A percentile compares a stretch with the other conserved stretches of the same genome.
phyloP scores from a whole-genome alignment of 2,329 filamentous ascomycete species.

The Fusarium sp. region DNA sequence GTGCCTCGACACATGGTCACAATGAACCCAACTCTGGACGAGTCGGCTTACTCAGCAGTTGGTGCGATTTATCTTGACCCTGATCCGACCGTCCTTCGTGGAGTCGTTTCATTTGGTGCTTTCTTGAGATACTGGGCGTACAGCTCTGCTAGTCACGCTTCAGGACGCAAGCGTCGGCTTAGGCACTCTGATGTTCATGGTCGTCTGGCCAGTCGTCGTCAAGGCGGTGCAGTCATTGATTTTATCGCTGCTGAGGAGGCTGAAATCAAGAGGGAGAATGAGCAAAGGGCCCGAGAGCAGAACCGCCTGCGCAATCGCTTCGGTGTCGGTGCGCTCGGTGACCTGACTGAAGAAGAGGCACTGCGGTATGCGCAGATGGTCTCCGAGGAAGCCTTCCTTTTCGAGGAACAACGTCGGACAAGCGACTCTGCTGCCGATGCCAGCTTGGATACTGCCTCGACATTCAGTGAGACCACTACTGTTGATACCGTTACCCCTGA shows the following conservation, averaged over 20 bases:
- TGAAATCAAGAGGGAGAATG: slow-evolving; percentile 79
- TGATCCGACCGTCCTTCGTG: slow-evolving; percentile 84
- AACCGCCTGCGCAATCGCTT: slow-evolving; percentile 81
- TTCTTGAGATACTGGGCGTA: slow-evolving; percentile 94
- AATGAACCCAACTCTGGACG: slow-evolving; percentile 66
- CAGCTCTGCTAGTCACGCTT: slow-evolving; percentile 80
- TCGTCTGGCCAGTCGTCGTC: slow-evolving; percentile 59
- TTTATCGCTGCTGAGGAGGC: slow-evolving; percentile 88
- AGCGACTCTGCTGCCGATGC: slow-evolving; percentile 62
- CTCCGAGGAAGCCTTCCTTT: slow-evolving; percentile 67
- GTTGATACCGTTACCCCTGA: slow-evolving; percentile 64
- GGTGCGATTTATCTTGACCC: slow-evolving; percentile 88
- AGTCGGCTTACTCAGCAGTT: slow-evolving; percentile 81
- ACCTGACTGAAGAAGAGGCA: slow-evolving; percentile 72
- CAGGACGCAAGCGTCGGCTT: slow-evolving; percentile 80
- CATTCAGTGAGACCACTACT: slow-evolving; percentile 52
- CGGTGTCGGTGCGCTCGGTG: slow-evolving; percentile 76
- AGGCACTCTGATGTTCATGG: slow-evolving; percentile 71
- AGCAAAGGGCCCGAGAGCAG: slow-evolving; percentile 72
- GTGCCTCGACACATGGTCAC: slow-evolving; percentile 76
- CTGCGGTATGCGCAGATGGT: slow-evolving; percentile 72
- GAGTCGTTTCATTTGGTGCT: slow-evolving; percentile 86
- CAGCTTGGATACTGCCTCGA: slow-evolving; percentile 55
- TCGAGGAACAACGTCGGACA: slow-evolving; percentile 65
- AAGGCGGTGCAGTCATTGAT: slow-evolving; percentile 76